Conservation (phyloP, 495 filamentous ascomycete genomes). For the Penicillium manginii region DNA sequence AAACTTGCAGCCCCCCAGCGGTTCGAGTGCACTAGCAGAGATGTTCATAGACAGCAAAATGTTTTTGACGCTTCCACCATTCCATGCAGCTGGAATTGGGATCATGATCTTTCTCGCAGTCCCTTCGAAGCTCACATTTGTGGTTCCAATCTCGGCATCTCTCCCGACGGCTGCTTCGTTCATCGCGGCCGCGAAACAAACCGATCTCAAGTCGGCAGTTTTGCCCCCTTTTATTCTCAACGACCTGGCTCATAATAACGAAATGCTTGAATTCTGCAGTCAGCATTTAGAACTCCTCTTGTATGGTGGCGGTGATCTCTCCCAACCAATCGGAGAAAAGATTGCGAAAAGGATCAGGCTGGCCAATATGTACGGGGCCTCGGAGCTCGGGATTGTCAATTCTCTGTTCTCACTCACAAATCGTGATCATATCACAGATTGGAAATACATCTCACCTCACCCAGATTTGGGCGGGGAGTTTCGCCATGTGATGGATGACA, state of each 20-base stretch:
- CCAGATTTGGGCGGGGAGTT: conserved; percentile 46
- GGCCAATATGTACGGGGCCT: conserved; percentile 26
- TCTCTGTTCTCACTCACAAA: conserved; percentile 13
- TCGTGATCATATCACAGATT: conserved; percentile 38
- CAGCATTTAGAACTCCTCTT: conserved; percentile 28
- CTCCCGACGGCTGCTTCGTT: conserved; percentile 37
- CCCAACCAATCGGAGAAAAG: conserved; percentile 32
- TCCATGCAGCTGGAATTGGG: conserved; percentile 40
- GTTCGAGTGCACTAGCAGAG: conserved; percentile 23
- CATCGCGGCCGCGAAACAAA: conserved; percentile 33
- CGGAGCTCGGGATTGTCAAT: conserved; percentile 39
- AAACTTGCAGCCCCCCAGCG: conserved; percentile 16
- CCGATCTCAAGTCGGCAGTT: conserved; percentile 33
- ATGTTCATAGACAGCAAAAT: conserved; percentile 31
- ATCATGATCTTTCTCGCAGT: conserved; percentile 26
- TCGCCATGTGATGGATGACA: conserved; percentile 37
- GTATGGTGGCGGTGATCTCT: conserved; percentile 40
- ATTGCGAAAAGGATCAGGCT: conserved; percentile 33
- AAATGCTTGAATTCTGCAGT: conserved; percentile 40
- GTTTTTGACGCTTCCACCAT: conserved; percentile 37
- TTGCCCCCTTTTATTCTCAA: conserved; percentile 38
- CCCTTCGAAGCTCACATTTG: conserved; percentile 31
- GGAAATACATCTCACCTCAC: conserved; percentile 56
- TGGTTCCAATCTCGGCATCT: conserved; percentile 32
- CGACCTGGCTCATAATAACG: conserved; percentile 33